Percentiles rank a stretch among this genome's conserved stretches.
phyloP scores from a whole-genome alignment of 192 early-diverging fungal species.

The Backusella macrospora region DNA sequence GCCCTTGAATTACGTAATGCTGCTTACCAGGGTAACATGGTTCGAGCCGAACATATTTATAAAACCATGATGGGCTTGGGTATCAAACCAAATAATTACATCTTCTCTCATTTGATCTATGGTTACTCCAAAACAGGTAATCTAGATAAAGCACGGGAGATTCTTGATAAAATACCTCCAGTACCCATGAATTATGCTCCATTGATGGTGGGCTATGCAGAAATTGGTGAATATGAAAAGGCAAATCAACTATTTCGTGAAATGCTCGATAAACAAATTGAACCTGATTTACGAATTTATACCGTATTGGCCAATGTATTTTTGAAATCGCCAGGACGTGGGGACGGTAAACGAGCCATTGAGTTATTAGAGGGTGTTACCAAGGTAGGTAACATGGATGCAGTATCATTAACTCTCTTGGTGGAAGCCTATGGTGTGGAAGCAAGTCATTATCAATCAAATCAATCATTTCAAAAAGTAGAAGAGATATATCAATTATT shows the following conservation, averaged over 20 bases:
- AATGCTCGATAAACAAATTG: slow-evolving; percentile 24
- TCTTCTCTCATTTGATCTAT: slow-evolving; percentile 31
- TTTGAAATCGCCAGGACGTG: background rate
- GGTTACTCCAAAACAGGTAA: slow-evolving; percentile 26
- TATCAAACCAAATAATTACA: slow-evolving; percentile 22
- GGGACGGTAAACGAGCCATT: slow-evolving; percentile 9
- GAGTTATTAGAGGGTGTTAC: background rate
- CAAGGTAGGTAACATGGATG: slow-evolving; percentile 7
- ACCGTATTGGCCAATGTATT: slow-evolving; percentile 30
- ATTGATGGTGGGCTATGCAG: slow-evolving; percentile 20
- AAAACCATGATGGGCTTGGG: slow-evolving; percentile 18
- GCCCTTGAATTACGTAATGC: slow-evolving; percentile 29
- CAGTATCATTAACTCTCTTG: background rate
- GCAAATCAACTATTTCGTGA: slow-evolving; percentile 18
- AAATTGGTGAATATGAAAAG: slow-evolving; percentile 23
- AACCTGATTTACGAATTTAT: slow-evolving; percentile 24
- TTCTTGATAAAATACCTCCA: slow-evolving; percentile 15
- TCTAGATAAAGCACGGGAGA: slow-evolving; percentile 21
- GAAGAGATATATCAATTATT: slow-evolving; percentile 1
- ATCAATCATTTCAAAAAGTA: background rate
- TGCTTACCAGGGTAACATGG: slow-evolving; percentile 21
- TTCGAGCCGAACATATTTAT: slow-evolving; percentile 8
- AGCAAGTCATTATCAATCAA: background rate
- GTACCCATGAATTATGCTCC: slow-evolving; percentile 26
- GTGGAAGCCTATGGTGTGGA: slow-evolving; percentile 23